phyloP scores from a whole-genome alignment of 169 alveolate species.

The Plasmodium berghei region DNA sequence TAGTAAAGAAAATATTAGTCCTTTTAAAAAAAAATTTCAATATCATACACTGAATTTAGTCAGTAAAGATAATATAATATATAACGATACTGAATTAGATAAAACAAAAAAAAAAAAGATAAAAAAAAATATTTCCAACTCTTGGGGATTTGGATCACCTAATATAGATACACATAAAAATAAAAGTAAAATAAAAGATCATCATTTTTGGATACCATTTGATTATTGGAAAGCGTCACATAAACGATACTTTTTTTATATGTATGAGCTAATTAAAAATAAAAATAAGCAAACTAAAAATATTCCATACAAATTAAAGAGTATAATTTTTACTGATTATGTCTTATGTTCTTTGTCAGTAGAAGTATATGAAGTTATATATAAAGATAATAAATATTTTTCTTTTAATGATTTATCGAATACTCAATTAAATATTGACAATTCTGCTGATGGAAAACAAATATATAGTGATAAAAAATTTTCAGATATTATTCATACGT shows the following conservation, averaged over 20 bases:
- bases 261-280: constrained; percentile 71
- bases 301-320: constrained; percentile 52
- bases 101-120: constrained; percentile 15
- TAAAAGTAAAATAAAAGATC: constrained; percentile 56
- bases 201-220: constrained; percentile 76
- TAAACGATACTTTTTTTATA: constrained; percentile 72
- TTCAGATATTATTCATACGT: no score
- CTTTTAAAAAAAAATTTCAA: constrained; percentile 13
- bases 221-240: constrained; percentile 77
- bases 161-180: constrained; percentile 58
- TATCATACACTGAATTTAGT: constrained; percentile 43
- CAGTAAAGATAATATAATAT: constrained; percentile 17
- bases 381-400: constrained; percentile 47
- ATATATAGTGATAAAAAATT: no score
- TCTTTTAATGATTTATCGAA: constrained; percentile 2
- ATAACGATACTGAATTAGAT: constrained; percentile 41
- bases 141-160: constrained; percentile 58
- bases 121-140: constrained; percentile 40
- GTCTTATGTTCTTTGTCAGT: constrained; percentile 49
- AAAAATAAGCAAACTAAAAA: constrained; percentile 67
- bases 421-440: no score
- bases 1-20: constrained; percentile 3
- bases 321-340: constrained; percentile 72
- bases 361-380: constrained; percentile 72
- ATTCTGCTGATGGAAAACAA: no score